Conservation (phyloP, 139 green algal genomes). For the Picochlorum sp. region DNA sequence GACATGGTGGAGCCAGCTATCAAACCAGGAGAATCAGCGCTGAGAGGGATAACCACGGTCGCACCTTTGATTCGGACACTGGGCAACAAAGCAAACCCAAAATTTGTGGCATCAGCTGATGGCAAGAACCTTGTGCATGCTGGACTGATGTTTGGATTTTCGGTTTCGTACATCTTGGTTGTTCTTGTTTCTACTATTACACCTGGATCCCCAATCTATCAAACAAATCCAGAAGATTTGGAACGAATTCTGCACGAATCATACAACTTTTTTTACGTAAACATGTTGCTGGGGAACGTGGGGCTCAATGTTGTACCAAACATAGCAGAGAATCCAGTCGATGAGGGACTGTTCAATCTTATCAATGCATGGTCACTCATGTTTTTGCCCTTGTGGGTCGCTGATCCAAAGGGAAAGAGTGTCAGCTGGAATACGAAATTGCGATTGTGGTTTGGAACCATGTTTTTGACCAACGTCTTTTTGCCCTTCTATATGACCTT, state of each 20-base stretch:
- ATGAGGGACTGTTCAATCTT: conserved; percentile 71
- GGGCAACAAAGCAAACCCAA: conserved; percentile 39
- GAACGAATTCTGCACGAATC: conserved; percentile 50
- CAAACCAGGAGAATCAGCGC: conserved; percentile 54
- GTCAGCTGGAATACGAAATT: conserved; percentile 14
- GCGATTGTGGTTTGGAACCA: conserved; percentile 42
- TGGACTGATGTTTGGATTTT: conserved; percentile 44
- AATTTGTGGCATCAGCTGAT: conserved; percentile 22
- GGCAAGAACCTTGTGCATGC: conserved; percentile 20
- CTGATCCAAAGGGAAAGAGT: conserved; percentile 36
- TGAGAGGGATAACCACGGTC: conserved; percentile 31
- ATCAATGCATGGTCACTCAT: conserved; percentile 61
- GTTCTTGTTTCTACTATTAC: conserved; percentile 40
- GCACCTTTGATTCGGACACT: conserved; percentile 44
- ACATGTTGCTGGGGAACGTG: conserved; percentile 32
- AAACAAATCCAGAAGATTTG: conserved; percentile 26
- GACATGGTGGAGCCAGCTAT: conserved; percentile 63
- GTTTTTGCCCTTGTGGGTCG: conserved; percentile 57
- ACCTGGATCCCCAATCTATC: conserved; percentile 38
- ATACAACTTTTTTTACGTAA: conserved; percentile 84
- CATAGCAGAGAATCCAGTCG: conserved; percentile 25
- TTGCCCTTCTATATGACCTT: conserved; percentile 67
- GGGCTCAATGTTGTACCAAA: conserved; percentile 34
- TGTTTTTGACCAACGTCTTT: conserved; percentile 78
- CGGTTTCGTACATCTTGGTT: conserved; percentile 40